Evolutionary conservation across 2,329 filamentous ascomycete species (phyloP).

Genomic region (Dothistroma septosporum): DNA sequence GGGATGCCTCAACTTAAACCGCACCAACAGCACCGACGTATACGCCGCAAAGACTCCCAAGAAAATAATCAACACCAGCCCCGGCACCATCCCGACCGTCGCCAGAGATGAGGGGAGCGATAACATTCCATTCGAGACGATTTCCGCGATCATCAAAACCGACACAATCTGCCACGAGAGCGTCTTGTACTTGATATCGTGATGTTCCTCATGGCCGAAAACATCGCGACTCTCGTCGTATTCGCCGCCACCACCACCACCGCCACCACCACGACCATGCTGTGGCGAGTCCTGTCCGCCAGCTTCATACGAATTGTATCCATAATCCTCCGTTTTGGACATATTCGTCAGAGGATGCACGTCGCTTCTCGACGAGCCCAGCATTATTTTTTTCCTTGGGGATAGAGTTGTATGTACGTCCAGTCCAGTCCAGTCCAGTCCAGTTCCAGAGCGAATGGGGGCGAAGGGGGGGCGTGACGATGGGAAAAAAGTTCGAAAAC

Average conservation of each 20-base stretch:
- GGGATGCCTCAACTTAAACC: conserved; percentile 39
- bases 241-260: not conserved
- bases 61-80: conserved; percentile 50
- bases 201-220: conserved; percentile 39
- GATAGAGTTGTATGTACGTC: not conserved
- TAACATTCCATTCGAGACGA: conserved; percentile 50
- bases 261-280: not conserved
- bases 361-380: conserved; percentile 4
- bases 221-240: conserved; percentile 33
- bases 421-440: too few species aligned
- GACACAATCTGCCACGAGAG: conserved; percentile 51
- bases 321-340: conserved; percentile 5
- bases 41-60: conserved; percentile 51
- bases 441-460: too few species aligned
- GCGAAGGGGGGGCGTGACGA: not conserved
- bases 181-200: conserved; percentile 52
- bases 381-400: not conserved
- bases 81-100: conserved; percentile 51
- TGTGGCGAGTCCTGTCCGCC: not conserved
- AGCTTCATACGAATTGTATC: not conserved
- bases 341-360: conserved; percentile 3
- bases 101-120: conserved; percentile 51
- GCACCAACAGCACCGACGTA: conserved; percentile 47
- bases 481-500: not conserved
- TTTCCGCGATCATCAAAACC: conserved; percentile 55